Evolutionary conservation across 202 grass and related monocot species (phyloP), one percentile per base, ranked within the genome.

Genomic region (Brachypodium distachyon): DNA sequence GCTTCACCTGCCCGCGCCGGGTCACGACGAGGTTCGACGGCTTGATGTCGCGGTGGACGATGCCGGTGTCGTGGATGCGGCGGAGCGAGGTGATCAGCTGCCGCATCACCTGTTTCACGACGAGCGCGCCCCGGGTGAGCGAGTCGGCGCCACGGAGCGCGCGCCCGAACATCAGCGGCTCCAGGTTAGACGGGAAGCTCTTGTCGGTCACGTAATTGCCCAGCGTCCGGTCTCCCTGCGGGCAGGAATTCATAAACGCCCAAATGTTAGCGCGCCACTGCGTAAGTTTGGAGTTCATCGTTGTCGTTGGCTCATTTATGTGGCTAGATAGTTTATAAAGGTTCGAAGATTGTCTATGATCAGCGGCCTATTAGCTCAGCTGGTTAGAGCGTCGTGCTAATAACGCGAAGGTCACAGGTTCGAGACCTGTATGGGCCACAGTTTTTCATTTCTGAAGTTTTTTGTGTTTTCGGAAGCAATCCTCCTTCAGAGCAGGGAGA

Each of bases 311-410:
- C 25, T 57, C 25, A 26, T 29, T 57, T 25, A 56, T 56, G 25
- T 56, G 53, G 4, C n/a, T n/a, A n/a, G n/a, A n/a, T n/a, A n/a
- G n/a, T n/a, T n/a, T n/a, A n/a, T n/a, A n/a, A n/a, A n/a, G n/a
- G n/a, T n/a, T 13, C 44, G 1, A n/a, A 6, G 18, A 1, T 18
- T 48, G 16, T 48, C 1, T 16, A 18, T 18, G 14, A 2, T 2
- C 3, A 3, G 6, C 25, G 86, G 91, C 86, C 94, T 90, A 94
- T 97, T 97, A 88, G 88, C 91, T 97, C 88, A 97, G 91, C 26
- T 94, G 82, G 88, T 94, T 97, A 94, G 86, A 94, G 88, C 91
- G 89, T 90, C 82, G 84, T 94, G 91, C 88, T 97, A 97, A 97
- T 92, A 97, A 94, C 79, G 86, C 82, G 86, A 94, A 94, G 88